Evolutionary conservation across 2,329 filamentous ascomycete species (phyloP), one percentile per base, ranked within the genome.

Genomic region (Neofusicoccum cordaticola): DNA sequence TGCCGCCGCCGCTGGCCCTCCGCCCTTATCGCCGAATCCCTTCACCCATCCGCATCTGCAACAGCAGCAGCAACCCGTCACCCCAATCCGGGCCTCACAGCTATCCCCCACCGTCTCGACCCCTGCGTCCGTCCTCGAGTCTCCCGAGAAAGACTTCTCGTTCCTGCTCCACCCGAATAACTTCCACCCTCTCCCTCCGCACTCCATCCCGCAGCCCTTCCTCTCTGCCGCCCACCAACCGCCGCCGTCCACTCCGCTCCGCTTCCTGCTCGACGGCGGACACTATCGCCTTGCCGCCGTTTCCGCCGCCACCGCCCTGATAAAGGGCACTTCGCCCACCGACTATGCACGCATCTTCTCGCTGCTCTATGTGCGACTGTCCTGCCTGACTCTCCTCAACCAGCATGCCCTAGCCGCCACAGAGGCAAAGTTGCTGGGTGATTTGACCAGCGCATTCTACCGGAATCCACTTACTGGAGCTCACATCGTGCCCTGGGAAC

Each of bases 261-360:
- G 86, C 17, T 83, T 84, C 1, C 86, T 97, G 2, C 80, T 97
- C 6, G 78, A 84, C 0, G 79, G 83, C 1, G 92, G 93, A 57
- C 90, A 95, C 74, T 97, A 94, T 78, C 87, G 93, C 66, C 86
- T 88, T 15, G 91, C 92, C 7, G 92, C 92, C 66, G 86, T 89
- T 60, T 84, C 86, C 37, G 86, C 88, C 0, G 86, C 86, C 0
- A 84, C 87, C 65, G 82, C 85, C 41, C 82, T 92, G 12, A 87
- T 75, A 78, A n/a, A 79, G 6, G 70, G 72, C 45, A 70, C 77
- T 2, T 79, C 81, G 0, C 81, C 87, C 0, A 81, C 81, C 52
- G 88, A 94, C 73, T 80, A 86, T 51, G 80, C 80, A 6, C 82
- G 84, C 22, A 91, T 97, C 60, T 92, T 97, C 71, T 80, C 85